A percentile compares a stretch with the other conserved stretches of the same genome.
Evolutionary conservation across 2,329 filamentous ascomycete genomes (phyloP).

Genomic region (Neonectria faginata): DNA sequence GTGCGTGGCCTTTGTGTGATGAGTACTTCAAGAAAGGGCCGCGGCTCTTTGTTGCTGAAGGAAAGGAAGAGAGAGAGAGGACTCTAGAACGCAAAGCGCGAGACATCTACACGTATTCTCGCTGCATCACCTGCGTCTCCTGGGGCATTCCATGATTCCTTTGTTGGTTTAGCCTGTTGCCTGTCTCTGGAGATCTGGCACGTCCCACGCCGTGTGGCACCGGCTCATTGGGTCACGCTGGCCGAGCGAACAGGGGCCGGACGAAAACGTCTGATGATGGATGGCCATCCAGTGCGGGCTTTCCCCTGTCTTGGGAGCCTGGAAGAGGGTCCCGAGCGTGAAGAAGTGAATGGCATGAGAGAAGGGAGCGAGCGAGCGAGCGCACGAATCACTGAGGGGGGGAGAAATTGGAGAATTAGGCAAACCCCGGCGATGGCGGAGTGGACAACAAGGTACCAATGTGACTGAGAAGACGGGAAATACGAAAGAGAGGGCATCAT

Average conservation of each 20-base stretch:
- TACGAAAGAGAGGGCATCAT: slow-evolving; percentile 8
- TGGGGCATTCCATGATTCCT: slow-evolving; percentile 17
- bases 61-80: neutral
- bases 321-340: slow-evolving; percentile 11
- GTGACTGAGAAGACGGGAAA: neutral
- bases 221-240: slow-evolving; percentile 45
- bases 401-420: slow-evolving; percentile 11
- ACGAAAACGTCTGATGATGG: slow-evolving; percentile 31
- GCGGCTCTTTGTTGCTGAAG: slow-evolving; percentile 13
- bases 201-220: slow-evolving; percentile 41
- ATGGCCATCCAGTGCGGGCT: slow-evolving; percentile 13
- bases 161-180: slow-evolving; percentile 20
- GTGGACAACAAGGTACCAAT: neutral
- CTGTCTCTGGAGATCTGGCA: slow-evolving; percentile 33
- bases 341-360: slow-evolving; percentile 19
- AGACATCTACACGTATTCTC: slow-evolving; percentile 16
- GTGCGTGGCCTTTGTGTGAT: slow-evolving; percentile 7
- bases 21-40: slow-evolving; percentile 1
- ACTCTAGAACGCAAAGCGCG: neutral
- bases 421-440: neutral
- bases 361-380: slow-evolving; percentile 5
- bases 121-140: slow-evolving; percentile 19
- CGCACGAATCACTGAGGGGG: slow-evolving; percentile 21
- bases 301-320: slow-evolving; percentile 10
- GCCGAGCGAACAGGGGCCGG: slow-evolving; percentile 33